A percentile compares a stretch with the other conserved stretches of the same genome.
Conservation (phyloP, 495 filamentous ascomycete genomes). For the Talaromyces nanjingensis region DNA sequence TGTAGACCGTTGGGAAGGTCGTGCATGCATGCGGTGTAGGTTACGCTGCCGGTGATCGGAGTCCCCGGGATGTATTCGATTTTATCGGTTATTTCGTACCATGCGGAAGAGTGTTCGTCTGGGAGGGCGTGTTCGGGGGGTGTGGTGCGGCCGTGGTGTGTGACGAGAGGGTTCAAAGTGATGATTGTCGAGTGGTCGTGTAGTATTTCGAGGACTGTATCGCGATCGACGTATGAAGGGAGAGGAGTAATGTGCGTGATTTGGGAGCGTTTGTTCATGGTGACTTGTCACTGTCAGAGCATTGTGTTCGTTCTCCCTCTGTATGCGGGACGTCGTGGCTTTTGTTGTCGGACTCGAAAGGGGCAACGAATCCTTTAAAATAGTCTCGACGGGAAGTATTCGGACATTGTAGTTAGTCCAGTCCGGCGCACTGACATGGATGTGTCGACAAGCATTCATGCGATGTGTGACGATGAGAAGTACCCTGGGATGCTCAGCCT, state of each 20-base stretch:
- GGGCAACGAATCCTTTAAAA: neutral
- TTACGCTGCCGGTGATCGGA: constrained; percentile 55
- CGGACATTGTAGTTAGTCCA: neutral
- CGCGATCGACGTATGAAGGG: constrained; percentile 55
- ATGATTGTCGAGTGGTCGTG: constrained; percentile 73
- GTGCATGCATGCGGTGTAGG: constrained; percentile 70
- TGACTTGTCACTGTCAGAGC: constrained; percentile 1
- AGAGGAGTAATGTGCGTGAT: constrained; percentile 69
- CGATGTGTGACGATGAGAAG: neutral
- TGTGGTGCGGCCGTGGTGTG: constrained; percentile 55
- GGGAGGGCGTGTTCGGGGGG: constrained; percentile 52
- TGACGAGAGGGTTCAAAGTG: constrained; percentile 72
- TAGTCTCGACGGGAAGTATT: neutral
- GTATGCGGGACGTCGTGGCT: neutral
- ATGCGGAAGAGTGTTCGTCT: constrained; percentile 61
- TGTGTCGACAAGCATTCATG: neutral
- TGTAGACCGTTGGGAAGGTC: constrained; percentile 60
- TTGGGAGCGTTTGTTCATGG: constrained; percentile 23
- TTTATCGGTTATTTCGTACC: constrained; percentile 60
- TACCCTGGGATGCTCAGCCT: neutral
- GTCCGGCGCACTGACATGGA: neutral
- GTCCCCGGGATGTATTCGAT: constrained; percentile 67
- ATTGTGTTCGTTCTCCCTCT: neutral
- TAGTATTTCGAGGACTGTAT: constrained; percentile 60
- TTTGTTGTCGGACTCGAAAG: neutral